These are phyloP conservation scores for Ogataea methanolica DNA, from an alignment of 805 yeast species.

Conservation along the genomic window DNA sequence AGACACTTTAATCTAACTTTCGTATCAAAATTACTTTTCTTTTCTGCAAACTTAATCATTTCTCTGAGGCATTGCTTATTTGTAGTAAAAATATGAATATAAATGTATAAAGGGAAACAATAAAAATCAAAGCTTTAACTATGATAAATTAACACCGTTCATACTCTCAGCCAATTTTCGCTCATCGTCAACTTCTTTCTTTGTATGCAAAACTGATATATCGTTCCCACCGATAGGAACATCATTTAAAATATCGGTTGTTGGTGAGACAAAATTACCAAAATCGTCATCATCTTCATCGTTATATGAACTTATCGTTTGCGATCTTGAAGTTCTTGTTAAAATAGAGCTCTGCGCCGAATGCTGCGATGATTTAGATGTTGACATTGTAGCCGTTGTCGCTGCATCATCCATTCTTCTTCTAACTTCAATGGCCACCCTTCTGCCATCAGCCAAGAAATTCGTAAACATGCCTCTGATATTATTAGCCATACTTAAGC, in stretches of 20 bases:
- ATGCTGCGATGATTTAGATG: conserved; percentile 1
- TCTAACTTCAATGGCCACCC: conserved; percentile 86
- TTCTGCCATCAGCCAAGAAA: conserved; percentile 83
- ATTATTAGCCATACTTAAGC: conserved; percentile 41
- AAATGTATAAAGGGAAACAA: neutral
- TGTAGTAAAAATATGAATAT: too few relatives aligned
- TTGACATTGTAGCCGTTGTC: conserved; percentile 7
- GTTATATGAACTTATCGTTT: conserved; percentile 16
- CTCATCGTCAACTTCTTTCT: conserved; percentile 12
- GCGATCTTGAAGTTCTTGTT: conserved; percentile 17
- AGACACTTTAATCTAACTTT: too few relatives aligned
- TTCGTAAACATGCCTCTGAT: conserved; percentile 88
- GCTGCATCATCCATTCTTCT: conserved; percentile 79
- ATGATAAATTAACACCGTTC: neutral
- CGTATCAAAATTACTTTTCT: too few relatives aligned
- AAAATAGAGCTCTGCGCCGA: conserved; percentile 16
- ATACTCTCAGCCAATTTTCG: conserved; percentile 9
- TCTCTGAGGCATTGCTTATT: too few relatives aligned
- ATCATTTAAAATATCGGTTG: conserved; percentile 18
- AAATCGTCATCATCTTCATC: conserved; percentile 32
- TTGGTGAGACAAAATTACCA: conserved; percentile 29
- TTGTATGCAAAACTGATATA: conserved; percentile 17
- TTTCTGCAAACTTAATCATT: too few relatives aligned
- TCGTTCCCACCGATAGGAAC: conserved; percentile 20
- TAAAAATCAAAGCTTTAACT: neutral